phyloP scores from a whole-genome alignment of 129 eudicot species.

The Flaveria robusta region DNA sequence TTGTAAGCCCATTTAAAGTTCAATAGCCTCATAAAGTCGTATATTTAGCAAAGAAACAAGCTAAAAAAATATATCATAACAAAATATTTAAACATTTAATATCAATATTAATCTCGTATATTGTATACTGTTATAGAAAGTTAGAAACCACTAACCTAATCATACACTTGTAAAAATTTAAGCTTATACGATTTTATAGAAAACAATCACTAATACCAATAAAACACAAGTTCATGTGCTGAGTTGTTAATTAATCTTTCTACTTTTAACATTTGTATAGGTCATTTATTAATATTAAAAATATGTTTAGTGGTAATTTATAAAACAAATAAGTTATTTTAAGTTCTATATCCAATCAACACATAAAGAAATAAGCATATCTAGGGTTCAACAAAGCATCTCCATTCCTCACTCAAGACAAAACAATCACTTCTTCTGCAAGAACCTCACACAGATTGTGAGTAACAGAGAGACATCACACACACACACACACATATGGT shows the following conservation, averaged over 20 bases:
- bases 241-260: too few species aligned
- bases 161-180: too few species aligned
- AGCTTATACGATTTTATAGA: too few species aligned
- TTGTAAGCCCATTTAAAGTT: not conserved
- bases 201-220: too few species aligned
- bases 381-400: slow-evolving; percentile 44
- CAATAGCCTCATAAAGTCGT: not conserved
- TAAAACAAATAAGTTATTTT: not conserved
- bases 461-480: not conserved
- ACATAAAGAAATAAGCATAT: slow-evolving; percentile 27
- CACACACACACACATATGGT: not conserved
- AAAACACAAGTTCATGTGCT: too few species aligned
- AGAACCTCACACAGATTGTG: slow-evolving; percentile 15
- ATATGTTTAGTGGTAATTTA: not conserved
- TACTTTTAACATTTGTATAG: not conserved
- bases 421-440: slow-evolving; percentile 34
- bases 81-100: too few species aligned
- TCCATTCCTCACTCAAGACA: slow-evolving; percentile 32
- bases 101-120: too few species aligned
- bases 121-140: too few species aligned
- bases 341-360: not conserved
- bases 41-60: not conserved
- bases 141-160: too few species aligned
- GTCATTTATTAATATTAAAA: not conserved
- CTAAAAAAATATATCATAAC: too few species aligned